phyloP scores from a whole-genome alignment of 495 filamentous ascomycete species.

The Rhizodiscina lignyota region DNA sequence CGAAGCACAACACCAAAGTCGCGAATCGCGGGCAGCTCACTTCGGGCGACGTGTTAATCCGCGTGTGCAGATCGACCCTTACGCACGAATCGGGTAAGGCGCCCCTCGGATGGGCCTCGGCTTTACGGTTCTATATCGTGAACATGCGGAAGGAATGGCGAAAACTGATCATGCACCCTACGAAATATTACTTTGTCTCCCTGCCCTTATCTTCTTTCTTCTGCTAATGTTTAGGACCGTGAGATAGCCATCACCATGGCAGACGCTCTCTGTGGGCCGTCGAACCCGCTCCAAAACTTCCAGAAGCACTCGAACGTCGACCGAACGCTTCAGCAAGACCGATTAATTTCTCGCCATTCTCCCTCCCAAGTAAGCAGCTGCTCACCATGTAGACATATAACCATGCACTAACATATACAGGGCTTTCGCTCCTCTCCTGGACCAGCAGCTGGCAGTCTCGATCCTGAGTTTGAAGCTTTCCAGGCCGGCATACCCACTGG shows the following conservation, averaged over 20 bases:
- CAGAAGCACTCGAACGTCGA: constrained; percentile 66
- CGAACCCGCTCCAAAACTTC: constrained; percentile 73
- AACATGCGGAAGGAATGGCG: no score
- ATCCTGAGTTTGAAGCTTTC: constrained; percentile 57
- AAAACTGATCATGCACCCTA: no score
- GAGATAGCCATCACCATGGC: constrained; percentile 39
- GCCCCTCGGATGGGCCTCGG: no score
- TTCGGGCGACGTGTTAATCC: no score
- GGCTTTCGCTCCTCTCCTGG: constrained; percentile 43
- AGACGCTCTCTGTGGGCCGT: constrained; percentile 74
- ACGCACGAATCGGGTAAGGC: no score
- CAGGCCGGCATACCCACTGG: constrained; percentile 37
- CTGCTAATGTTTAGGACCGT: no score
- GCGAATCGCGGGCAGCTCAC: no score
- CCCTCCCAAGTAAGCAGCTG: constrained; percentile 34
- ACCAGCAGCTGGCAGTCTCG: constrained; percentile 36
- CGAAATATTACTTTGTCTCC: no score
- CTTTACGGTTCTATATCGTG: no score
- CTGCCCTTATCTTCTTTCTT: no score
- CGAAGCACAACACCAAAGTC: no score
- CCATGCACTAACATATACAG: constrained; percentile 20
- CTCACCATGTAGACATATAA: constrained; percentile 9
- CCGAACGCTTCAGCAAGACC: constrained; percentile 72
- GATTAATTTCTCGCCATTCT: constrained; percentile 35
- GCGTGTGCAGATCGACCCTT: no score